Evolutionary conservation across 371 early-diverging fungal genomes (phyloP), one percentile per base, ranked within the genome.

Genomic region (Haplosporangium sp.): DNA sequence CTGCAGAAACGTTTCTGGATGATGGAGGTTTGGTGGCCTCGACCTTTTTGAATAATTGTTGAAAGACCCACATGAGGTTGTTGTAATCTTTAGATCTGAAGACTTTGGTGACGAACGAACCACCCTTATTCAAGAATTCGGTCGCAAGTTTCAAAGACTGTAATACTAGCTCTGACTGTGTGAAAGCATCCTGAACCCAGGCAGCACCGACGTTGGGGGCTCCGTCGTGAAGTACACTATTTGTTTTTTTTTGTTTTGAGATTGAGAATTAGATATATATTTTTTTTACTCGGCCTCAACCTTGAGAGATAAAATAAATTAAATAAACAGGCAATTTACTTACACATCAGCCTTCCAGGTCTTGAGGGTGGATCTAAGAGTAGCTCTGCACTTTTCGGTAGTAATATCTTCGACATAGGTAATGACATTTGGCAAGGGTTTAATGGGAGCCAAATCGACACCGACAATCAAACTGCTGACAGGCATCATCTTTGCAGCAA

Each of bases 1-100:
- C 99, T n/a, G 99, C 99, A 72, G 99, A 99, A 35, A 99, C 99
- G 71, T 95, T 97, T 90, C 86, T 93, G 62, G 99, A 98, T 53
- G 98, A 97, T n/a, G 98, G 93, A 15, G 99, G 99, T 86, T 99
- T 99, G 15, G 99, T 99, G 10, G 99, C 99, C 85, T 99, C 97
- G 71, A 99, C 99, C 73, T 94, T 95, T 53, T 89, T 89, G 88
- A 99, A 99, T 47, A 99, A 88, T 86, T 99, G 98, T 78, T 97
- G 95, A 82, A 99, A 97, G 20, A 99, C 96, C 97, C 97, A 99
- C 63, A 99, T 87, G 47, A 99, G 89, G 67, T 96, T 94, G 90
- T 96, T 97, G 93, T 99, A 99, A 91, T 99, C 99, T 86, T 98
- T 97, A 72, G 99, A 99, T 72, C 99, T 85, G 88, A 99, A 99